Evolutionary conservation across 257 asterid genomes (phyloP).

Genomic region (Parsonsia alboflavescens): DNA sequence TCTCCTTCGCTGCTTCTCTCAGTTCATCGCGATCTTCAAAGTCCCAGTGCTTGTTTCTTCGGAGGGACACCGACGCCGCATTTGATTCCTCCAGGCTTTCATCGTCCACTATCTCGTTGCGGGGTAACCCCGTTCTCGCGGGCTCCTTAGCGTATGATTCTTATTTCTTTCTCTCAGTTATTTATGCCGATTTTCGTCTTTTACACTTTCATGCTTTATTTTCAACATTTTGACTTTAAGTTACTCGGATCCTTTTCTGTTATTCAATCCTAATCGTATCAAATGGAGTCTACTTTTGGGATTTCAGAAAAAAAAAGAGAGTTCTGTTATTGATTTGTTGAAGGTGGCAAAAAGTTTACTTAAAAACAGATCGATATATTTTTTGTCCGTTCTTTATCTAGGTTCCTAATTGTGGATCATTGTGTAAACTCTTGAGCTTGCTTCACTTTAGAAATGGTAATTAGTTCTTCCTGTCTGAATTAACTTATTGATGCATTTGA

Average conservation of each 20-base stretch:
- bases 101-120: constrained; percentile 37
- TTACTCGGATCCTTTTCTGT: background rate
- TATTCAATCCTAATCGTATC: background rate
- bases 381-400: background rate
- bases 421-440: background rate
- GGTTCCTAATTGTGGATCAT: background rate
- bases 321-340: background rate
- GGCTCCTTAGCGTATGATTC: constrained; percentile 48
- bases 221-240: background rate
- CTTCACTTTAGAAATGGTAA: background rate
- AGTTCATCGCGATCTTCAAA: constrained; percentile 31
- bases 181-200: background rate
- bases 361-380: background rate
- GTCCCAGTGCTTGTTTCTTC: constrained; percentile 44
- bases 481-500: background rate
- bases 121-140: constrained; percentile 21
- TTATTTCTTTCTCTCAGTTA: background rate
- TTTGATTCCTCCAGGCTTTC: constrained; percentile 17
- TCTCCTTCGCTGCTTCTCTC: constrained; percentile 9
- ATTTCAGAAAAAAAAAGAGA: background rate
- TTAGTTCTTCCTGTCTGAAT: background rate
- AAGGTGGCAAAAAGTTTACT: background rate
- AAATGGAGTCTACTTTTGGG: background rate
- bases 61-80: constrained; percentile 17
- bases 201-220: background rate